Evolutionary conservation across 768 basidiomycete genomes (phyloP), one percentile per base, ranked within the genome.

Genomic region (Panellus pusillus): DNA sequence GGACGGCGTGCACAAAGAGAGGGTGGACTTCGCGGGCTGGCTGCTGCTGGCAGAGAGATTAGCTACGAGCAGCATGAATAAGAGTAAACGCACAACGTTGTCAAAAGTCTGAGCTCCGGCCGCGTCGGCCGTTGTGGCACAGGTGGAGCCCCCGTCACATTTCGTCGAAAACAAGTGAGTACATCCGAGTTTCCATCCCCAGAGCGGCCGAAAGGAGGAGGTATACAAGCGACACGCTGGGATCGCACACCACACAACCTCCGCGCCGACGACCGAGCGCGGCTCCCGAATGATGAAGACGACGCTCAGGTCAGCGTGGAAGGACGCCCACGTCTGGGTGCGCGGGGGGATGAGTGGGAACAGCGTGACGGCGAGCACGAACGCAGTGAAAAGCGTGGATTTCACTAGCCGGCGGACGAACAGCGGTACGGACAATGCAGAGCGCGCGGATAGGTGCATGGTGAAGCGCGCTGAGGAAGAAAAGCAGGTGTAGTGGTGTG

Each of bases 191-290:
- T 43, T 54, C 77, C 76, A 50, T 78, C 74, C 5, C 77, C 32
- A 77, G 46, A 1, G 54, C 51, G 27, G 75, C 62, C 0, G 65
- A 63, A 18, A 79, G 65, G 14, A 73, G 17, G 19, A 79, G 65
- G 50, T 72, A 77, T 3, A 71, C 57, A 1, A 75, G 18, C 2
- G 79, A 77, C 9, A 78, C 49, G 0, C 63, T 66, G 75, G 72
- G 29, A 76, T 47, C 2, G 67, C 61, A 75, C 76, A 77, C 78
- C 78, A 81, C 0, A 45, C 57, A 27, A 71, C 47, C 38, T 63
- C 56, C 19, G 71, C 68, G 43, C 58, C 63, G 28, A 43, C 53
- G 11, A 72, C 46, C 2, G 70, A 69, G n/a, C 62, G 50, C 44
- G 45, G 12, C 24, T 61, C 45, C 53, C 47, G 29, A 3, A 75